phyloP scores from a whole-genome alignment of 495 filamentous ascomycete genomes.

The Xylaria scruposa region DNA sequence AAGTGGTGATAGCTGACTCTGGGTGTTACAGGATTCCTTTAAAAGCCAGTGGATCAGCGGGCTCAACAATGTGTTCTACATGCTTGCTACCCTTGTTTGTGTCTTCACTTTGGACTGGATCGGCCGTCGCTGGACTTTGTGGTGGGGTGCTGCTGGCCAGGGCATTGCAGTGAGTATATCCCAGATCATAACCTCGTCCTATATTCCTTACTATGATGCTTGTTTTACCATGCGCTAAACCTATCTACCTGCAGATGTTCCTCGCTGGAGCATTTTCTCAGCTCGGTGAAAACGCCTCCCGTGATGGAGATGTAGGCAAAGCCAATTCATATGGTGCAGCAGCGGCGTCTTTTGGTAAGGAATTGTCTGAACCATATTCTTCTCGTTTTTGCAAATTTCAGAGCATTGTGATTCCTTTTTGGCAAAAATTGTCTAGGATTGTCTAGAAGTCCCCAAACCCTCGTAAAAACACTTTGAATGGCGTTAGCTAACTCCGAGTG shows the following conservation, averaged over 20 bases:
- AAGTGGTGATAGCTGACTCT: neutral
- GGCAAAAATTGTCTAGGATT: no score
- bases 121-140: conserved; percentile 71
- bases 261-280: conserved; percentile 56
- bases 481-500: no score
- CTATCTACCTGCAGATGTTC: conserved; percentile 37
- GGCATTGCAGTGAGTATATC: conserved; percentile 60
- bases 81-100: conserved; percentile 61
- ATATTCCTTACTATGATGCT: neutral
- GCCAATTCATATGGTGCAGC: conserved; percentile 65
- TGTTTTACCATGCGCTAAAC: neutral
- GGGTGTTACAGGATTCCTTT: conserved; percentile 35
- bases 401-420: no score
- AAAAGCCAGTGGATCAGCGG: conserved; percentile 73
- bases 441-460: no score
- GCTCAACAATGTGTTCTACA: conserved; percentile 72
- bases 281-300: conserved; percentile 45
- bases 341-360: conserved; percentile 62
- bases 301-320: conserved; percentile 38
- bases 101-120: conserved; percentile 74
- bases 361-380: no score
- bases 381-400: no score
- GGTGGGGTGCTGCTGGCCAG: conserved; percentile 70
- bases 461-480: no score
- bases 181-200: conserved; percentile 36